These are phyloP conservation scores for Pezicula neosporulosa DNA, from an alignment of 2,329 filamentous ascomycete genomes.

Conservation along the genomic window DNA sequence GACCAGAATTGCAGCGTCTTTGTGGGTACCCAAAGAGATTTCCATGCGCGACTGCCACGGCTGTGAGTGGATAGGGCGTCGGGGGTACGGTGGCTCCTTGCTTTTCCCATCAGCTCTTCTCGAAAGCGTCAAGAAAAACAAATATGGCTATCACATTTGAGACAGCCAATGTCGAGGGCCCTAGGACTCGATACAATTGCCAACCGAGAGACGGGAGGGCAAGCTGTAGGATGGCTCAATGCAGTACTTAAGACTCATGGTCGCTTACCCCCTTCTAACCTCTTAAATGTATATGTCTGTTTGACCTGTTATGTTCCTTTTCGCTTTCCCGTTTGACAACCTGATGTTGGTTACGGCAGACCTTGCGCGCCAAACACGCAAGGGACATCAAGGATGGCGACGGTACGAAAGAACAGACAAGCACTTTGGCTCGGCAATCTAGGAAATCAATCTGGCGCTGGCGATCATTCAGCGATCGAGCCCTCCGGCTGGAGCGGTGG, in stretches of 20 bases:
- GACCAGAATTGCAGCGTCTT: neutral
- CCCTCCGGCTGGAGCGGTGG: too few species aligned
- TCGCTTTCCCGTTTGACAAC: neutral
- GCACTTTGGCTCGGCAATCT: too few species aligned
- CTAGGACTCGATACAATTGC: too few species aligned
- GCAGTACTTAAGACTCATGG: neutral
- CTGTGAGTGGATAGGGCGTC: neutral
- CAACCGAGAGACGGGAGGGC: too few species aligned
- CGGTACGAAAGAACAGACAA: neutral
- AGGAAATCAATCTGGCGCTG: too few species aligned
- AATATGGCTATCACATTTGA: slow-evolving; percentile 1
- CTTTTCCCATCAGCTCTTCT: neutral
- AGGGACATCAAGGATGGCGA: neutral
- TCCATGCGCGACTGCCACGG: neutral
- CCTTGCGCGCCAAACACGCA: neutral
- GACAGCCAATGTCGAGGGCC: neutral
- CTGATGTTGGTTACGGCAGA: neutral
- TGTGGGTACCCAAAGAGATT: neutral
- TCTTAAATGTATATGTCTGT: neutral
- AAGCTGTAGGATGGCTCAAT: neutral
- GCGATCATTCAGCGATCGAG: too few species aligned
- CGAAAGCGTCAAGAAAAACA: slow-evolving; percentile 1
- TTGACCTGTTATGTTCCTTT: neutral
- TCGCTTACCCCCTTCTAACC: neutral
- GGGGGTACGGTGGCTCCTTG: neutral